Percentiles rank a stretch among this genome's conserved stretches.
Conservation (phyloP, 495 filamentous ascomycete genomes). For the Aspergillus sclerotiicarbonarius region DNA sequence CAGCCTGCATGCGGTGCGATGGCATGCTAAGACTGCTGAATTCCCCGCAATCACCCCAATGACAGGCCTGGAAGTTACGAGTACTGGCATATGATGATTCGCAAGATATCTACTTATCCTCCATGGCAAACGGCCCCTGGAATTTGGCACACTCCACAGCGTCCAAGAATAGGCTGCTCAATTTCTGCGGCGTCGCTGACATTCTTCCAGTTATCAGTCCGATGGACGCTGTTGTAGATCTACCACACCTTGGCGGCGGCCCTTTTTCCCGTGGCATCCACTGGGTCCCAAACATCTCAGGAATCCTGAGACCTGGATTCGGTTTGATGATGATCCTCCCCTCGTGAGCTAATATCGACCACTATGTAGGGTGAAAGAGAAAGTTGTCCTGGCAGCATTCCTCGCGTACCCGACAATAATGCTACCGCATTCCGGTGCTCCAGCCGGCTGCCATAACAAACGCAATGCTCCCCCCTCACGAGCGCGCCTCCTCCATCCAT, state of each 20-base stretch:
- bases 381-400: conserved; percentile 32
- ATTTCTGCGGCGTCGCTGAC: not conserved
- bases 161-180: not conserved
- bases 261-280: not conserved
- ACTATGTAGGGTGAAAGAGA: conserved; percentile 1
- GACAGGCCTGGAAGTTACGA: too few relatives aligned
- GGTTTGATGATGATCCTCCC: not conserved
- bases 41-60: too few relatives aligned
- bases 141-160: not conserved
- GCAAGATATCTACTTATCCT: not conserved
- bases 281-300: not conserved
- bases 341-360: conserved; percentile 3
- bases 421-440: conserved; percentile 35
- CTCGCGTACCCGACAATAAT: conserved; percentile 28
- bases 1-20: too few relatives aligned
- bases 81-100: too few relatives aligned
- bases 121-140: not conserved
- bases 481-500: conserved; percentile 10
- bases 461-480: conserved; percentile 10
- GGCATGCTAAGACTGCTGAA: too few relatives aligned
- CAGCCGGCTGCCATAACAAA: conserved; percentile 39
- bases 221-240: not conserved
- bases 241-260: not conserved
- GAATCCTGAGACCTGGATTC: not conserved
- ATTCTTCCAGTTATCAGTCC: not conserved